Base-by-base conservation (phyloP, 2,329 filamentous ascomycete genomes). In the Seiridium cupressi region DNA sequence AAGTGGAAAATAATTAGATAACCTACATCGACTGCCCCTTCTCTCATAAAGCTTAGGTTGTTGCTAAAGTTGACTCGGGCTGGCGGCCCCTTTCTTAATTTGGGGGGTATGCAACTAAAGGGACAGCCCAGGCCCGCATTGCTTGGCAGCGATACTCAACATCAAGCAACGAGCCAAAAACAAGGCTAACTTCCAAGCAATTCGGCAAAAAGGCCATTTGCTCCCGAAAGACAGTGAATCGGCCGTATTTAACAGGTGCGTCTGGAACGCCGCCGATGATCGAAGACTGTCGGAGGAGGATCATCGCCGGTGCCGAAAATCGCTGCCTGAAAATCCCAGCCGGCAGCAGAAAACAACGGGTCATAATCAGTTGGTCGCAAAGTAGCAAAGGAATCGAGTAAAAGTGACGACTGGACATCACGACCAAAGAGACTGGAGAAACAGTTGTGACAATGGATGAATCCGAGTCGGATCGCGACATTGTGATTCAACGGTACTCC, bases 401-500 rank as follows among this genome's bases (percentile, higher is more conserved):
- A 26, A 26, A 26, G 18, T 26, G 18, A 26, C 18, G 18, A 26
- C 18, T 26, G 18, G 18, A 26, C 18, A 26, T 26, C 18, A 26
- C 18, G 18, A 5, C 47, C 7, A 5, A 42, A 42, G 38, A 42
- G 13, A 13, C 1, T 35, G 49, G 31, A 36, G 11, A 13, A 13
- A 18, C 5, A 38, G n/a, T 13, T 36, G 4, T n/a, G 32, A 9
- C 32, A 51, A 89, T 89, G 86, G 87, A 90, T 64, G 84, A 79
- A 18, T 72, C 80, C 40, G 86, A 88, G 48, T 78, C 82, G 36
- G 87, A 89, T 55, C 72, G 79, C 59, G 87, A 89, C 66, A 76
- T 88, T 59, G 83, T 86, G 71, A 80, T 89, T 59, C 85, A 88
- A 64, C 85, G 83, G 66, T 76, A 82, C 59, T 87, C 87, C 2